phyloP scores from a whole-genome alignment of 164 flowering plant genomes.

The Houttuynia cordata region DNA sequence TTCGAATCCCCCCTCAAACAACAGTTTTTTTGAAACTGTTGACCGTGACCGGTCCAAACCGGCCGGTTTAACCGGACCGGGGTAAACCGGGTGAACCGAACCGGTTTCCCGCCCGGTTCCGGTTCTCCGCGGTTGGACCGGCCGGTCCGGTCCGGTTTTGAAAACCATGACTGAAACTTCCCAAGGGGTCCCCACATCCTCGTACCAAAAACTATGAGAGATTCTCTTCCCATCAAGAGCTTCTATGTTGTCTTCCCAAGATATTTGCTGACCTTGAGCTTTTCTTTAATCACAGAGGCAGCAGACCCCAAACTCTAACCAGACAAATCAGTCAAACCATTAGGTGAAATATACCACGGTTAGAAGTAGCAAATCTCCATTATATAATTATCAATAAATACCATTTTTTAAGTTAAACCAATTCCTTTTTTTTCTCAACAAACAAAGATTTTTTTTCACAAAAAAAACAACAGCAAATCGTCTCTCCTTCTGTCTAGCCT shows the following conservation, averaged over 20 bases:
- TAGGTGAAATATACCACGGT: slow-evolving; percentile 15
- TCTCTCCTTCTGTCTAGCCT: too few relatives aligned
- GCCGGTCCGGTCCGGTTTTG: too few relatives aligned
- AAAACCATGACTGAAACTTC: slow-evolving; percentile 14
- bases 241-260: slow-evolving; percentile 27
- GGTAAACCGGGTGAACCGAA: too few relatives aligned
- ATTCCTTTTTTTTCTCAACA: neutral
- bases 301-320: slow-evolving; percentile 18
- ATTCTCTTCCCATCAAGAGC: slow-evolving; percentile 11
- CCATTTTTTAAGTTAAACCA: too few relatives aligned
- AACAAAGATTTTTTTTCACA: neutral
- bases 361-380: slow-evolving; percentile 9
- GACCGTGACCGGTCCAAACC: too few relatives aligned
- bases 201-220: slow-evolving; percentile 4
- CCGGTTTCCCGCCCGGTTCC: too few relatives aligned
- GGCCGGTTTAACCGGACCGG: too few relatives aligned
- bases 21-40: too few relatives aligned
- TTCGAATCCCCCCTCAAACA: too few relatives aligned
- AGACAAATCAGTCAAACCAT: slow-evolving; percentile 26
- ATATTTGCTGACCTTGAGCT: slow-evolving; percentile 8
- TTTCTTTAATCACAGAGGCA: slow-evolving; percentile 12
- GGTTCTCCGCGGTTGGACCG: too few relatives aligned
- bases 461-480: too few relatives aligned
- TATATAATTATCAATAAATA: slow-evolving; percentile 8
- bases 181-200: slow-evolving; percentile 6